A percentile compares a stretch with the other conserved stretches of the same genome.
Conservation (phyloP, 2,329 filamentous ascomycete species). For the Phoma sp. region DNA sequence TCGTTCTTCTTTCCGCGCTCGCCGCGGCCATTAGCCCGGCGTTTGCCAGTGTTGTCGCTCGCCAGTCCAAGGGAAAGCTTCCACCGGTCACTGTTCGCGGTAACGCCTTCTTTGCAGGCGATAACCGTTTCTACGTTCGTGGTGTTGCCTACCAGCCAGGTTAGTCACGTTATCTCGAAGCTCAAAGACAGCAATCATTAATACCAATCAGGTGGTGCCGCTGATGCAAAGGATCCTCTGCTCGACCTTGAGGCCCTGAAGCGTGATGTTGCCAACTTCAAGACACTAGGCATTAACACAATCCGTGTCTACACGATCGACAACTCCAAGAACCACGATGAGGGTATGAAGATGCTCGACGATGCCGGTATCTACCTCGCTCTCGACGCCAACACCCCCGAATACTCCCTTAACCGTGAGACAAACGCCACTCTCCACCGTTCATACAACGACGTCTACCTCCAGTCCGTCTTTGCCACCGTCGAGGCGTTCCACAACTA, state of each 20-base stretch:
- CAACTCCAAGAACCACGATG: constrained; percentile 81
- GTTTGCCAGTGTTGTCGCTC: constrained; percentile 31
- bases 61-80: constrained; percentile 50
- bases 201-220: constrained; percentile 49
- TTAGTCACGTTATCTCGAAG: constrained; percentile 46
- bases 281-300: constrained; percentile 86
- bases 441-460: constrained; percentile 88
- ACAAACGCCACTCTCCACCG: constrained; percentile 60
- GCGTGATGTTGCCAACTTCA: constrained; percentile 82
- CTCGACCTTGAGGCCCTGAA: constrained; percentile 72
- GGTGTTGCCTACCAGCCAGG: constrained; percentile 72
- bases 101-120: constrained; percentile 70
- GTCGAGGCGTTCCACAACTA: constrained; percentile 85
- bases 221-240: constrained; percentile 70
- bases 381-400: constrained; percentile 86
- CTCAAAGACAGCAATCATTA: constrained; percentile 45
- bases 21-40: constrained; percentile 37
- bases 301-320: constrained; percentile 92
- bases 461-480: constrained; percentile 80
- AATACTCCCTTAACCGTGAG: constrained; percentile 85
- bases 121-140: constrained; percentile 66
- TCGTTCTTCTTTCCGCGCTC: constrained; percentile 35
- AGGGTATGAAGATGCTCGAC: constrained; percentile 81
- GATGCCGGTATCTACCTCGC: constrained; percentile 92
- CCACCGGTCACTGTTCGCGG: constrained; percentile 66